A percentile compares a stretch with the other conserved stretches of the same genome.
These are phyloP conservation scores for Xylariaceae sp. DNA, from an alignment of 2,329 filamentous ascomycete genomes.

Conservation along the genomic window DNA sequence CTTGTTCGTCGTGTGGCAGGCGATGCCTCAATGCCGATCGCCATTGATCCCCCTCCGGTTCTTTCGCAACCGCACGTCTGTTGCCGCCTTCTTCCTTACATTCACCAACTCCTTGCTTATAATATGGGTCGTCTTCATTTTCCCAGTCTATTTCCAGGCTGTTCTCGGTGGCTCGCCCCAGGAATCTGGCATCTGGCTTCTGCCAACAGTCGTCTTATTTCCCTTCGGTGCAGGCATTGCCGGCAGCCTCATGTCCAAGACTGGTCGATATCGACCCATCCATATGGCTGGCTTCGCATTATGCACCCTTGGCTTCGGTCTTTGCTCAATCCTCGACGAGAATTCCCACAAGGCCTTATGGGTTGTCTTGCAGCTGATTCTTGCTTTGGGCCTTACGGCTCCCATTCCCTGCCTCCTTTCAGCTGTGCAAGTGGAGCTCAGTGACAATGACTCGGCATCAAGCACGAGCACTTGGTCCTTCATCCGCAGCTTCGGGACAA, in stretches of 20 bases:
- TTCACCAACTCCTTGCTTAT: too few relatives aligned
- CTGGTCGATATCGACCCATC: constrained; percentile 38
- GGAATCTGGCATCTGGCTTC: not conserved
- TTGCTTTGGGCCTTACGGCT: constrained; percentile 32
- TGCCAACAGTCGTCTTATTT: constrained; percentile 3
- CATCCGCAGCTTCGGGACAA: constrained; percentile 19
- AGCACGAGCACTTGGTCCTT: constrained; percentile 33
- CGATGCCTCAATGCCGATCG: too few relatives aligned
- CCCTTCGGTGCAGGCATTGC: constrained; percentile 3
- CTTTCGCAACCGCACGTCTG: too few relatives aligned
- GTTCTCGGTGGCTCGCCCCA: not conserved
- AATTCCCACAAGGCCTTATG: constrained; percentile 24
- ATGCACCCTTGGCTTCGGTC: constrained; percentile 26
- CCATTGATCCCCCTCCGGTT: too few relatives aligned
- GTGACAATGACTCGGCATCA: constrained; percentile 25
- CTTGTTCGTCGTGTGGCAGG: too few relatives aligned
- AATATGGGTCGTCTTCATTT: too few relatives aligned
- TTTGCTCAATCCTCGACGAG: constrained; percentile 27
- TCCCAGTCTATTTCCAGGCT: too few relatives aligned
- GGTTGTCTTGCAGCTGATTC: constrained; percentile 31
- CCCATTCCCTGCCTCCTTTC: constrained; percentile 32
- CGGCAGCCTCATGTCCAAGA: constrained; percentile 22
- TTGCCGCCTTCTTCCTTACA: too few relatives aligned
- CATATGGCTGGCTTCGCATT: constrained; percentile 22
- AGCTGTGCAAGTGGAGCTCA: constrained; percentile 28